These are phyloP conservation scores for Cryphonectria naterciae DNA, from an alignment of 2,329 filamentous ascomycete species.

Conservation along the genomic window DNA sequence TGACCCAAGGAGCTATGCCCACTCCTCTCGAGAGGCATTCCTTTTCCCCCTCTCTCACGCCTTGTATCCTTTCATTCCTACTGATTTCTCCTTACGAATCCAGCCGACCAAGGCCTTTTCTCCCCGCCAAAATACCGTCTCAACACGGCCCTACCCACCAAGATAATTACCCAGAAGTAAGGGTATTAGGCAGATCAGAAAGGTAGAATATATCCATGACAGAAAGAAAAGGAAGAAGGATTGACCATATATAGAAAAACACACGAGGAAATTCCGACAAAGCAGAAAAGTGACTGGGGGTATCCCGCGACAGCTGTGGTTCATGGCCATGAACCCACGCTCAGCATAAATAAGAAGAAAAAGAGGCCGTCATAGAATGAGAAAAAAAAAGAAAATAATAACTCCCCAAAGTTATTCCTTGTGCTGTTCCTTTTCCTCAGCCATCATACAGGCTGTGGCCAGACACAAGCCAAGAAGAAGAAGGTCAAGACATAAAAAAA, in stretches of 20 bases:
- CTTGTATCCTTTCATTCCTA: not conserved
- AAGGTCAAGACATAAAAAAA: not conserved
- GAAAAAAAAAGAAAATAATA: not conserved
- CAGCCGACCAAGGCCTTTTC: not conserved
- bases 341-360: not conserved
- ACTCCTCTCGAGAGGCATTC: not conserved
- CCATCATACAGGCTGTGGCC: not conserved
- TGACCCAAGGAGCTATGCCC: not conserved
- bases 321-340: not conserved
- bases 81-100: not conserved
- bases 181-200: not conserved
- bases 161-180: not conserved
- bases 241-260: not conserved
- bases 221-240: not conserved
- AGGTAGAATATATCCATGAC: not conserved
- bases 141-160: not conserved
- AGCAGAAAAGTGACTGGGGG: conserved; percentile 7
- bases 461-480: not conserved
- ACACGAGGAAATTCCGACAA: not conserved
- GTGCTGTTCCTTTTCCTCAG: not conserved
- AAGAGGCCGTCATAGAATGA: not conserved
- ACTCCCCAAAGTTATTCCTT: not conserved
- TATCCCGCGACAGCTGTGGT: conserved; percentile 12
- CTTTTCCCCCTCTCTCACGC: not conserved
- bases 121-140: not conserved